These are phyloP conservation scores for Cornus kousa DNA, from an alignment of 148 eudicot genomes.

Conservation along the genomic window DNA sequence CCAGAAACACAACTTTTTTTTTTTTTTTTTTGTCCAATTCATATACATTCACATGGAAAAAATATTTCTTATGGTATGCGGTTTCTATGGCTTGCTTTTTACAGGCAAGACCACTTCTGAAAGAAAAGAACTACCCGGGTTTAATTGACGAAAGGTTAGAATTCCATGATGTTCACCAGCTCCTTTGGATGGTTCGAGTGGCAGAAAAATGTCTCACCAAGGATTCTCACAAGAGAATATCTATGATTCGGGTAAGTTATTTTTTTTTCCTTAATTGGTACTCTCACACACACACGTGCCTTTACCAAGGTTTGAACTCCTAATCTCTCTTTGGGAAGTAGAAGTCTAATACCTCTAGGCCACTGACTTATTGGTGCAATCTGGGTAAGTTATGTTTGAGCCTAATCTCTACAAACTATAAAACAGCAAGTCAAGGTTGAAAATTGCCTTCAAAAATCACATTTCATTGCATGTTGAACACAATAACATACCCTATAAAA, in stretches of 20 bases:
- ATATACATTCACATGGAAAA: background rate
- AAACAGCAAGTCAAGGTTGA: background rate
- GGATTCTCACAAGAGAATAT: constrained; percentile 30
- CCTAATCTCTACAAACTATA: background rate
- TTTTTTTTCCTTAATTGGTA: too few species aligned
- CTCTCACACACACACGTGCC: too few species aligned
- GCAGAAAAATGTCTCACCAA: constrained; percentile 30
- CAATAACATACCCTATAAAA: background rate
- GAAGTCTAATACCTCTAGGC: too few species aligned
- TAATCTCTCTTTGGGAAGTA: too few species aligned
- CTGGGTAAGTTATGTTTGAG: constrained; percentile 18
- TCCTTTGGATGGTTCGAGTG: constrained; percentile 34
- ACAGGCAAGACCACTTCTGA: constrained; percentile 44
- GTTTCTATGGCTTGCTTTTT: background rate
- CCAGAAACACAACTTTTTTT: background rate
- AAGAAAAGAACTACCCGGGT: constrained; percentile 31
- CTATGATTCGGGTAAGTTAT: constrained; percentile 28
- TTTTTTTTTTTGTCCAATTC: background rate
- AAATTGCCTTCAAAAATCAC: background rate
- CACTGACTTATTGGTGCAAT: too few species aligned
- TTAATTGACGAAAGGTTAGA: constrained; percentile 34
- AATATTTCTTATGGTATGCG: background rate
- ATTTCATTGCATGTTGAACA: background rate
- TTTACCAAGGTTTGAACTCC: too few species aligned
- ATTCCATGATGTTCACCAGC: constrained; percentile 30